Evolutionary conservation across 257 asterid species (phyloP).

Genomic region (Striga asiatica): DNA sequence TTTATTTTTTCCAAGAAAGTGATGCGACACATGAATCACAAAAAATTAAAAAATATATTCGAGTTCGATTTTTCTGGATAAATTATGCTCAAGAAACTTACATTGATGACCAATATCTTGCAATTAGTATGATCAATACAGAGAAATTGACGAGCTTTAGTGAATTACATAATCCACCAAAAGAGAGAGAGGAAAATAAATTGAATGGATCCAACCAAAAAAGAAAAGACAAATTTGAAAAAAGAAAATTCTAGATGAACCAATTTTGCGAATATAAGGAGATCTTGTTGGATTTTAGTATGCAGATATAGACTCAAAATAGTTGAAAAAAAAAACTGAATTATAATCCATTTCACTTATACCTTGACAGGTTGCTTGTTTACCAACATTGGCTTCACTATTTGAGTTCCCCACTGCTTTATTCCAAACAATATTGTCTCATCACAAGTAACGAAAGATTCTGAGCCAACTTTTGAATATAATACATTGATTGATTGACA

Average conservation of each 20-base stretch:
- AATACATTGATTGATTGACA: too few relatives aligned
- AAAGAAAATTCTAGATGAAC: constrained; percentile 9
- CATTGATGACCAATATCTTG: too few relatives aligned
- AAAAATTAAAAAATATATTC: too few relatives aligned
- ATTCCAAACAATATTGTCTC: constrained; percentile 19
- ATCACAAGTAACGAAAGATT: constrained; percentile 52
- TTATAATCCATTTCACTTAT: constrained; percentile 39
- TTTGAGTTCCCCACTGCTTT: constrained; percentile 10
- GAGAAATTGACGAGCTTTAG: too few relatives aligned
- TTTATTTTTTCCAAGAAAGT: too few relatives aligned
- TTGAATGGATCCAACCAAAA: neutral
- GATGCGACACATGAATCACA: too few relatives aligned
- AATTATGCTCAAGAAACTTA: too few relatives aligned
- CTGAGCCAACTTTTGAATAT: neutral
- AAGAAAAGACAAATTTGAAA: neutral
- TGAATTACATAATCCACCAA: too few relatives aligned
- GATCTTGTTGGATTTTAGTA: constrained; percentile 35
- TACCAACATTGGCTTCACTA: constrained; percentile 11
- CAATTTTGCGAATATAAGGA: constrained; percentile 11
- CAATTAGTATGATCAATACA: too few relatives aligned
- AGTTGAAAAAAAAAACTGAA: constrained; percentile 34
- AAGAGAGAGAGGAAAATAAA: too few relatives aligned
- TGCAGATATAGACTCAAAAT: constrained; percentile 30
- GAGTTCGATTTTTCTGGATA: too few relatives aligned
- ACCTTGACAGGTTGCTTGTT: constrained; percentile 25